These are phyloP conservation scores for Aaosphaeria arxii DNA, from an alignment of 2,329 filamentous ascomycete genomes.

Conservation along the genomic window DNA sequence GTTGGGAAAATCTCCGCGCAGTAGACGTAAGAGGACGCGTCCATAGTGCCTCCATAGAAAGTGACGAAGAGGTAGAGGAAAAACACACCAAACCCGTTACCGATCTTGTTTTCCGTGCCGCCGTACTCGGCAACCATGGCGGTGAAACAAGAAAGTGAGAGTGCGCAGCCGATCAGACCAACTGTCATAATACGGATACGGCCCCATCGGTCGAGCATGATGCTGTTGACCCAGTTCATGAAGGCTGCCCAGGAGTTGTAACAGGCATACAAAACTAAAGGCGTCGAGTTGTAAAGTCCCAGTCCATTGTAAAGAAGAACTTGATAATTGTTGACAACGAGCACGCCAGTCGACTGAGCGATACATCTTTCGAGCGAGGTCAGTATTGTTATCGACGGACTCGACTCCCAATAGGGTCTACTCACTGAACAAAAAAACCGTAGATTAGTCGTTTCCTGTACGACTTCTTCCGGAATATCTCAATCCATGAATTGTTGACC, in stretches of 20 bases:
- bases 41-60: background rate
- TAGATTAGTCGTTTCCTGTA: constrained; percentile 3
- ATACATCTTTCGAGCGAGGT: background rate
- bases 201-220: constrained; percentile 2
- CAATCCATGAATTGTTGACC: background rate
- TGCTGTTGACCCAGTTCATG: constrained; percentile 1
- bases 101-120: constrained; percentile 3
- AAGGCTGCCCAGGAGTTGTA: constrained; percentile 2
- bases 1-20: constrained; percentile 14
- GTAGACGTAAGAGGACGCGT: constrained; percentile 7
- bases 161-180: constrained; percentile 1
- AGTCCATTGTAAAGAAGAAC: constrained; percentile 4
- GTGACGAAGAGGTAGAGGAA: constrained; percentile 4
- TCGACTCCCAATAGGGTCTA: background rate
- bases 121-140: constrained; percentile 1
- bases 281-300: constrained; percentile 1
- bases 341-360: constrained; percentile 2
- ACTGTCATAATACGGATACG: constrained; percentile 4
- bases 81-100: constrained; percentile 3
- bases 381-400: background rate
- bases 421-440: constrained; percentile 3
- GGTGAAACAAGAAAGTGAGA: constrained; percentile 1
- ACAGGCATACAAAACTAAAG: constrained; percentile 1
- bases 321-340: constrained; percentile 5
- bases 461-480: constrained; percentile 1